Percentiles rank a stretch among this genome's conserved stretches.
Conservation (phyloP, 306 rosid genomes). For the Corylus americana region DNA sequence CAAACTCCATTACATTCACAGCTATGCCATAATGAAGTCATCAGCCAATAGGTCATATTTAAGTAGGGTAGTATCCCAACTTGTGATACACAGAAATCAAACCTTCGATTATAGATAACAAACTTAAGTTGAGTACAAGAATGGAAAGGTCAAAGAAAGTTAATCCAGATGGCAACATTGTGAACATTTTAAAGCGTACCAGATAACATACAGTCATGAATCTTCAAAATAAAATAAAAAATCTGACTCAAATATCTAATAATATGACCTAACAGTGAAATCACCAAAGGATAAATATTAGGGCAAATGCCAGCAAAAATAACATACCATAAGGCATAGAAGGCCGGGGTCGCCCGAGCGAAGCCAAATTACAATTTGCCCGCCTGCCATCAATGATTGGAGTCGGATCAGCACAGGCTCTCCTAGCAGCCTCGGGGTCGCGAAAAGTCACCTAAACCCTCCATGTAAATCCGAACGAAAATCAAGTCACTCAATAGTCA, state of each 20-base stretch:
- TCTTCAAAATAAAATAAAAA: neutral
- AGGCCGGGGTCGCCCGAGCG: constrained; percentile 82
- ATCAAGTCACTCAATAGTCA: constrained; percentile 60
- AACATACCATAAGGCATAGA: constrained; percentile 62
- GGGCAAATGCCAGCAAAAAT: neutral
- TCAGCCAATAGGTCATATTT: neutral
- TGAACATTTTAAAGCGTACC: neutral
- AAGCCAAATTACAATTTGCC: constrained; percentile 93
- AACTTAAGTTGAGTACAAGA: neutral
- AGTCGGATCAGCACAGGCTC: constrained; percentile 89
- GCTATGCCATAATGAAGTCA: neutral
- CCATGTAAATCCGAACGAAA: constrained; percentile 69
- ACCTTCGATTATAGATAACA: neutral
- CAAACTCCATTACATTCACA: neutral
- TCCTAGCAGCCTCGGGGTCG: constrained; percentile 90
- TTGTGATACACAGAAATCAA: neutral
- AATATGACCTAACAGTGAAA: neutral
- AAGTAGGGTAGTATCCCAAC: neutral
- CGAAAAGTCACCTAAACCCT: constrained; percentile 99
- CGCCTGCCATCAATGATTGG: constrained; percentile 94
- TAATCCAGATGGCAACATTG: neutral
- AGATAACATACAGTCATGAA: neutral
- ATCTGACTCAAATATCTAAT: neutral
- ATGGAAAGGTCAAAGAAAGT: neutral
- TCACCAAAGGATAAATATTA: neutral